phyloP scores from a whole-genome alignment of 306 rosid genomes.

The Cajanus cajan region DNA sequence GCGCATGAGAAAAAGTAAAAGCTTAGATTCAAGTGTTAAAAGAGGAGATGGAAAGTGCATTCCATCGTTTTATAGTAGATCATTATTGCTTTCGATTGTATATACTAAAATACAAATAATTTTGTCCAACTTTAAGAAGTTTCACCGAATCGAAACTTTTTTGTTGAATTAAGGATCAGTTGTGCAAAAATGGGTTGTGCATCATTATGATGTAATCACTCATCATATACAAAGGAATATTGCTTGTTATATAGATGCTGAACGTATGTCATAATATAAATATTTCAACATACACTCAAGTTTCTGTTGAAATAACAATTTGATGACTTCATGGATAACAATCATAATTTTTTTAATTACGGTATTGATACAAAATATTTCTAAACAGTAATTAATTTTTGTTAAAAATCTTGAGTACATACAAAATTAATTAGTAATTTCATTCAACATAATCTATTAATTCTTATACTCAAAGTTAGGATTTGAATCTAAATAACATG shows the following conservation, averaged over 20 bases:
- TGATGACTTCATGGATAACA: no score
- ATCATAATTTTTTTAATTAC: no score
- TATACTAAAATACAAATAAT: conserved; percentile 11
- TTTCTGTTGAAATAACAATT: not conserved
- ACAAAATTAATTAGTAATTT: no score
- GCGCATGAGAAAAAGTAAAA: conserved; percentile 33
- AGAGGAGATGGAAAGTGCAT: conserved; percentile 17
- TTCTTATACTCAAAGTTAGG: no score
- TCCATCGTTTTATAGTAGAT: conserved; percentile 3
- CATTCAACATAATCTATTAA: no score
- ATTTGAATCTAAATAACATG: no score
- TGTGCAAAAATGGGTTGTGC: not conserved
- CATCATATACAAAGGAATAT: not conserved
- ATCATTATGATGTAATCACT: not conserved
- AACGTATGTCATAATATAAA: not conserved
- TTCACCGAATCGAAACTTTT: not conserved
- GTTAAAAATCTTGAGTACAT: no score
- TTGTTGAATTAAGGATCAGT: not conserved
- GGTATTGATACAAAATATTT: no score
- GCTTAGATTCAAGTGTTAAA: conserved; percentile 19
- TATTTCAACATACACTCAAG: not conserved
- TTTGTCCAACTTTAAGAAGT: not conserved
- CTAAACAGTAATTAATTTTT: no score
- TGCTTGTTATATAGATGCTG: not conserved
- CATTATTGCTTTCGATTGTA: not conserved